Percentiles rank a stretch among this genome's conserved stretches.
Evolutionary conservation across 495 filamentous ascomycete genomes (phyloP).

Genomic region (Penicillium canescens): DNA sequence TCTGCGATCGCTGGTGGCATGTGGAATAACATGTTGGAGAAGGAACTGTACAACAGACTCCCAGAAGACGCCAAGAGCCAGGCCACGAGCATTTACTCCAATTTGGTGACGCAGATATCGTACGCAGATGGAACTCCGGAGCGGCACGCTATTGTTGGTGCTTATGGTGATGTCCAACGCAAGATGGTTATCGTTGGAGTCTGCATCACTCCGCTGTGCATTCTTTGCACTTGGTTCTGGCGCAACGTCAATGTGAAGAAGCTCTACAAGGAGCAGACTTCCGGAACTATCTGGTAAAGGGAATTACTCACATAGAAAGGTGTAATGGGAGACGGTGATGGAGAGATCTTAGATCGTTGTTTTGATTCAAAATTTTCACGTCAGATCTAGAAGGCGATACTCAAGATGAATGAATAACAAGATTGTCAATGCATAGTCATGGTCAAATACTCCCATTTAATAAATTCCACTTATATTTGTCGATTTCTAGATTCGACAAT

Average conservation of each 20-base stretch:
- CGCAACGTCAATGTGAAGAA: conserved; percentile 55
- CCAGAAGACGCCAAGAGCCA: conserved; percentile 42
- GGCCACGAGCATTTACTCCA: conserved; percentile 46
- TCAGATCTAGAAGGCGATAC: too few relatives aligned
- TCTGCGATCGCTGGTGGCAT: conserved; percentile 59
- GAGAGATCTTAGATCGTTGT: too few relatives aligned
- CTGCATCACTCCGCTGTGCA: conserved; percentile 40
- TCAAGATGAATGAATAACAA: too few relatives aligned
- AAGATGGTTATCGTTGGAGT: conserved; percentile 53
- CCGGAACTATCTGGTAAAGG: conserved; percentile 11
- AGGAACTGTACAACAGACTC: conserved; percentile 50
- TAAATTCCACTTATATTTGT: too few relatives aligned
- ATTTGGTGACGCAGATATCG: conserved; percentile 44
- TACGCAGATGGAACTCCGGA: conserved; percentile 50
- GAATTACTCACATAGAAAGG: too few relatives aligned
- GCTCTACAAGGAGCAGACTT: conserved; percentile 25
- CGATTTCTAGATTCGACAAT: too few relatives aligned
- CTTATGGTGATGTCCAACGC: conserved; percentile 55
- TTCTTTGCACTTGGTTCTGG: conserved; percentile 46
- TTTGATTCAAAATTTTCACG: too few relatives aligned
- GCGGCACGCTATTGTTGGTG: conserved; percentile 48
- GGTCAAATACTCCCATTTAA: too few relatives aligned
- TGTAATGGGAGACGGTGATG: too few relatives aligned
- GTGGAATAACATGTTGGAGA: conserved; percentile 60
- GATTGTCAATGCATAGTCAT: too few relatives aligned